phyloP scores from a whole-genome alignment of 441 rosid genomes.

The Jatropha podagrica region DNA sequence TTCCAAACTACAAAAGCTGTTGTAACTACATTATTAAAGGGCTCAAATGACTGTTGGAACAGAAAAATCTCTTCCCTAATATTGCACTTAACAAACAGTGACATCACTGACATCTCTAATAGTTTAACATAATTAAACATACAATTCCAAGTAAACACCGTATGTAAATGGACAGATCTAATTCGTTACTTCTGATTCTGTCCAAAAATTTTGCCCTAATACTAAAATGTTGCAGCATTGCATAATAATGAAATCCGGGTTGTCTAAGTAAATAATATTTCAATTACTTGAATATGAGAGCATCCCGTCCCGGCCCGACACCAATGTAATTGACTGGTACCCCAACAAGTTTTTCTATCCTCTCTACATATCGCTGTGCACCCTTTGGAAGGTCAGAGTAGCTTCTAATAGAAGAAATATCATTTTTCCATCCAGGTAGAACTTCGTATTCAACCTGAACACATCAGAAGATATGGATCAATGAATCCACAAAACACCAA shows the following conservation, averaged over 20 bases:
- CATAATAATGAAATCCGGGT: not conserved
- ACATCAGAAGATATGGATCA: conserved; percentile 18
- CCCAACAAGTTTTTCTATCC: conserved; percentile 88
- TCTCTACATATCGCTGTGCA: conserved; percentile 73
- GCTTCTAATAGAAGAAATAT: conserved; percentile 71
- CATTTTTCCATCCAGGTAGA: conserved; percentile 83
- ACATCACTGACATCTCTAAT: not conserved
- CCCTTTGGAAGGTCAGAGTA: conserved; percentile 86
- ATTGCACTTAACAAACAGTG: not conserved
- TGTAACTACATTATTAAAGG: not conserved
- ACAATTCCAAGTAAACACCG: not conserved
- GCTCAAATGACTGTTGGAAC: not conserved
- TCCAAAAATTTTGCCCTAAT: conserved; percentile 5
- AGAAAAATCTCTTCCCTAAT: not conserved
- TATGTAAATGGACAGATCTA: not conserved
- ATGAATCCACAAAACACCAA: not conserved
- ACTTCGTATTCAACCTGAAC: conserved; percentile 87
- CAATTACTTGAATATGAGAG: conserved; percentile 71
- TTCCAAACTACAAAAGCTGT: not conserved
- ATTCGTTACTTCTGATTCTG: not conserved
- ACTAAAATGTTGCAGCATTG: no score
- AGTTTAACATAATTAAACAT: not conserved
- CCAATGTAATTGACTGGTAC: conserved; percentile 85
- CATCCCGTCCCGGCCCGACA: conserved; percentile 91
- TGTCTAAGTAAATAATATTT: not conserved